Percentiles rank a stretch among this genome's conserved stretches.
Evolutionary conservation across 768 basidiomycete species (phyloP).

Genomic region (Peribolospora baueri): DNA sequence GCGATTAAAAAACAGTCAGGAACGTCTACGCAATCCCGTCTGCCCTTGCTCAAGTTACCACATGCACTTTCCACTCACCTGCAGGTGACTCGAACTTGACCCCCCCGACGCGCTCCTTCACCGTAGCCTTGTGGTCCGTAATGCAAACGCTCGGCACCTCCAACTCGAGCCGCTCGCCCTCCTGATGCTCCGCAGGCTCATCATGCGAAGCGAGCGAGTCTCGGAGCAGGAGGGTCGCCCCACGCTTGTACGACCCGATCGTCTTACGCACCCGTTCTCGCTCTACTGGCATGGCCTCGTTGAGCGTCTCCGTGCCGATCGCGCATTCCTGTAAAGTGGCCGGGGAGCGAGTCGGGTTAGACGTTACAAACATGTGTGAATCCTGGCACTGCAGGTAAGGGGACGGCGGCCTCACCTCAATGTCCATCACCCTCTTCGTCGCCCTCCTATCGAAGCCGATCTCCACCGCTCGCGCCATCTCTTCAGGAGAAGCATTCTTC

Average conservation of each 20-base stretch:
- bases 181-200: not conserved
- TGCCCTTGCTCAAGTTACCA: too few relatives aligned
- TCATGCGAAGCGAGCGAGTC: constrained; percentile 37
- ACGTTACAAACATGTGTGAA: too few relatives aligned
- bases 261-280: constrained; percentile 46
- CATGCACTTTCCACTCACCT: not conserved
- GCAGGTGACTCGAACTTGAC: constrained; percentile 62
- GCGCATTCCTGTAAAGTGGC: constrained; percentile 47
- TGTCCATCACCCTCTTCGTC: constrained; percentile 53
- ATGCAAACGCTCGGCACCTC: constrained; percentile 40
- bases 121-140: constrained; percentile 50
- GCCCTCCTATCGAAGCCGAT: constrained; percentile 78
- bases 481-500: constrained; percentile 1
- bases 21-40: too few relatives aligned
- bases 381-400: too few relatives aligned
- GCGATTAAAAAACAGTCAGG: not conserved
- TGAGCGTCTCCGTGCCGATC: constrained; percentile 61
- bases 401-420: constrained; percentile 35
- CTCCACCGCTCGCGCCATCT: constrained; percentile 31
- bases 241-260: constrained; percentile 54
- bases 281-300: constrained; percentile 36
- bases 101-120: constrained; percentile 63
- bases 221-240: constrained; percentile 70
- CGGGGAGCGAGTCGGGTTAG: too few relatives aligned
- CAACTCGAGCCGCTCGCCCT: constrained; percentile 5